Conservation (phyloP, 345 rosid genomes). For the Syzygium aqueum region DNA sequence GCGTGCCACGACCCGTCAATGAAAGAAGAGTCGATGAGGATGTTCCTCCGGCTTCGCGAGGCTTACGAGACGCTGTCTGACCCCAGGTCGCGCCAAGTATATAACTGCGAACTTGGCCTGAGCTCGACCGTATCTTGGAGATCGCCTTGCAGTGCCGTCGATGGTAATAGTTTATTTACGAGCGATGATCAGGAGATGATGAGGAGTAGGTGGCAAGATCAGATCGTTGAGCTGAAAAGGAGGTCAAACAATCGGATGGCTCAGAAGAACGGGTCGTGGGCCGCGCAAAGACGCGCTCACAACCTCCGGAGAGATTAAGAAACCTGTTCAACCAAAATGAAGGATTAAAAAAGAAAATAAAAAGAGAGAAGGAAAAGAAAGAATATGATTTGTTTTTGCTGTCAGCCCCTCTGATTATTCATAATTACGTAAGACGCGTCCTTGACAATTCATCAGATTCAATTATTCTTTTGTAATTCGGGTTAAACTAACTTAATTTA, state of each 20-base stretch:
- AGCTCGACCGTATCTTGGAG: neutral
- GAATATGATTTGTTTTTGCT: neutral
- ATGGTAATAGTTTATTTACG: neutral
- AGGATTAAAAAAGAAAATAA: neutral
- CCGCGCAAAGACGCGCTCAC: neutral
- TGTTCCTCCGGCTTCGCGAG: conserved; percentile 7
- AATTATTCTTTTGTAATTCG: neutral
- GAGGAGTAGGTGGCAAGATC: neutral
- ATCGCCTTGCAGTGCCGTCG: neutral
- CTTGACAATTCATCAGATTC: neutral
- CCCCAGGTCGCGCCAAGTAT: conserved; percentile 6
- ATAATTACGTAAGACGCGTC: neutral
- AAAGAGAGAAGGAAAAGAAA: neutral
- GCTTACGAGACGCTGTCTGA: conserved; percentile 22
- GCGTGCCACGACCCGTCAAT: conserved; percentile 3
- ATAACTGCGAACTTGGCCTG: conserved; percentile 5
- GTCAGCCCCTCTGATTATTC: neutral
- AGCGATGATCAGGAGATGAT: neutral
- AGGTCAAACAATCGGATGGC: neutral
- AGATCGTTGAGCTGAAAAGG: conserved; percentile 3
- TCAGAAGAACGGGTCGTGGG: conserved; percentile 3
- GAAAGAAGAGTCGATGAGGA: conserved; percentile 14
- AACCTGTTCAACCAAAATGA: neutral
- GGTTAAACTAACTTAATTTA: too few species aligned
- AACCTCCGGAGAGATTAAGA: neutral